Base-by-base conservation (phyloP, 1,139 yeast species). In the Candida mesenterica region DNA sequence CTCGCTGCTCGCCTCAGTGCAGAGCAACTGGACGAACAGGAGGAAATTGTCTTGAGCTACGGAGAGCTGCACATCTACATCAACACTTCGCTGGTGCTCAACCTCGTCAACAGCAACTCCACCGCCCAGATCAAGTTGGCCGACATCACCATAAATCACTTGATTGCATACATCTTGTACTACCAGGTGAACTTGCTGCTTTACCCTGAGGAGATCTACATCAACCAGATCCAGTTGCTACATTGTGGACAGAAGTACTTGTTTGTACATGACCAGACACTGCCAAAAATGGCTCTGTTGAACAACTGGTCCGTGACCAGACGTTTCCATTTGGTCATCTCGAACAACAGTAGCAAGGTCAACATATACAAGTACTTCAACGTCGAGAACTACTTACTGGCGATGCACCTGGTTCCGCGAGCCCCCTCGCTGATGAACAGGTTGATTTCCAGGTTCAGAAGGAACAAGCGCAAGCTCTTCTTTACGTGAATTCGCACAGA, bases 321-420 rank as follows among this genome's bases (percentile, higher is more conserved):
- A 31, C 33, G 28, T 15, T 40, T 44, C 35, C 47, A 45, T 24
- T 34, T 45, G 23, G 34, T 36, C 14, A 30, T 41, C 18, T 32
- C 30, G 9, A 17, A 18, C 15, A 16, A 20, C 5, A 23, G 7
- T 4, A 24, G 37, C 6, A 33, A 34, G 15, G 37, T 15, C 13
- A 37, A 37, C 16, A 28, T 47, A 25, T 48, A 45, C 33, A 42
- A 37, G 33, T 48, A 38, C 40, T 48, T 48, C 31, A 48, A 44
- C 28, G 36, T 42, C 15, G 45, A 48, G 27, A 39, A 37, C 34
- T 46, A 41, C 34, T 41, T 46, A 31, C 19, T 14, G 6, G 12
- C 13, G 7, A 28, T 24, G 7, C 27, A 24, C 15, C 13, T 10
- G 12, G 6, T 6, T 5, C 27, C 27, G 22, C 22, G 22, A 19